Conservation (phyloP, 2,329 filamentous ascomycete species). For the Aureobasidium melanogenum region DNA sequence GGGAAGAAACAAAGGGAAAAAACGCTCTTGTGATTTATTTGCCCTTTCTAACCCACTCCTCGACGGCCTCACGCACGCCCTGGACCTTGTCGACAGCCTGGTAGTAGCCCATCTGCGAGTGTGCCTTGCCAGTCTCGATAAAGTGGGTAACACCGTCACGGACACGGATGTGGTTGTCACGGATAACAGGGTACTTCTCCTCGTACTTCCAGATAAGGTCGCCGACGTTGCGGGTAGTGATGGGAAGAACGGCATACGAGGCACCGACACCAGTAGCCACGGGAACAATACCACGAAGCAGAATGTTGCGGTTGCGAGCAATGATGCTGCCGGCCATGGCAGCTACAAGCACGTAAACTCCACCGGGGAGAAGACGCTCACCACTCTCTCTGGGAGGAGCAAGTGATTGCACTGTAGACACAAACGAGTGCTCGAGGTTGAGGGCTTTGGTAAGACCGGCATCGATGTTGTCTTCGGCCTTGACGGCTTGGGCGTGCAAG, state of each 20-base stretch:
- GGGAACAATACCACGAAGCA: slow-evolving; percentile 69
- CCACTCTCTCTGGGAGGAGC: slow-evolving; percentile 77
- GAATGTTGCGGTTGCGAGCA: slow-evolving; percentile 74
- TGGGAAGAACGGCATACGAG: slow-evolving; percentile 74
- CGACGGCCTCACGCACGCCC: slow-evolving; percentile 64
- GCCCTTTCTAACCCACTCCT: slow-evolving; percentile 87
- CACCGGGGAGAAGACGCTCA: slow-evolving; percentile 81
- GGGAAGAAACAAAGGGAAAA: background rate
- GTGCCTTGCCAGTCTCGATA: slow-evolving; percentile 64
- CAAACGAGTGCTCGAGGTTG: slow-evolving; percentile 80
- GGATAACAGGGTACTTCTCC: slow-evolving; percentile 73
- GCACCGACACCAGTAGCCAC: slow-evolving; percentile 72
- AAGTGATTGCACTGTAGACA: slow-evolving; percentile 76
- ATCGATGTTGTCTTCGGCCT: slow-evolving; percentile 77
- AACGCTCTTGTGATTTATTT: background rate
- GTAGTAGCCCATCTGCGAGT: slow-evolving; percentile 59
- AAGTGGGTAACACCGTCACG: slow-evolving; percentile 61
- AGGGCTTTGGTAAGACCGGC: slow-evolving; percentile 70
- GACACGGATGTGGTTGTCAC: slow-evolving; percentile 68
- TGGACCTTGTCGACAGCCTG: slow-evolving; percentile 76
- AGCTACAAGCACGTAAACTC: slow-evolving; percentile 85
- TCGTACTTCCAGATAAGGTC: slow-evolving; percentile 89
- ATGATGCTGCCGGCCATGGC: slow-evolving; percentile 93
- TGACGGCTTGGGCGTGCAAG: slow-evolving; percentile 65
- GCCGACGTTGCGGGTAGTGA: slow-evolving; percentile 83